Conservation (phyloP, 352 stramenopile species). For the Pythium periplocum region DNA sequence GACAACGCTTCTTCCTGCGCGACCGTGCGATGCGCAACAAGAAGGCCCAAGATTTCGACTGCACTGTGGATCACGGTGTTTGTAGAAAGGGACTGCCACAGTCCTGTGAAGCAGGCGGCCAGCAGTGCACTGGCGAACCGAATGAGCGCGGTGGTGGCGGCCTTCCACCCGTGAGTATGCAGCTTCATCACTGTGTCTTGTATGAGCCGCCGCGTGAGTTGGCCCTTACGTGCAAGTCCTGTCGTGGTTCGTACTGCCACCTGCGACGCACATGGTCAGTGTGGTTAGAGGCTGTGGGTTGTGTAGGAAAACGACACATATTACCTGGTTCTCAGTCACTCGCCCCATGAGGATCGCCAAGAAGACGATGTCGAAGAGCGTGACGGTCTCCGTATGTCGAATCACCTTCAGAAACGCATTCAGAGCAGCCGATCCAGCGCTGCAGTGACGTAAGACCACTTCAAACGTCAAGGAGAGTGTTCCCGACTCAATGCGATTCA, state of each 20-base stretch:
- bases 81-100: background rate
- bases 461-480: slow-evolving; percentile 57
- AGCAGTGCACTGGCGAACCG: slow-evolving; percentile 15
- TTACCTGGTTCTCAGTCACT: slow-evolving; percentile 58
- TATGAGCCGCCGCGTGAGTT: slow-evolving; percentile 6
- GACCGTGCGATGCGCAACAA: slow-evolving; percentile 11
- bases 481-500: slow-evolving; percentile 43
- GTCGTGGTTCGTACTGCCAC: slow-evolving; percentile 5
- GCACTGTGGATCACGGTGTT: slow-evolving; percentile 3
- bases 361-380: slow-evolving; percentile 55
- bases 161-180: slow-evolving; percentile 15
- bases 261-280: background rate
- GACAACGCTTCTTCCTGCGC: slow-evolving; percentile 61
- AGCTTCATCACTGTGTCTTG: slow-evolving; percentile 15
- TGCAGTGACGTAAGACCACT: slow-evolving; percentile 58
- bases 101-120: slow-evolving; percentile 11
- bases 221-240: slow-evolving; percentile 6
- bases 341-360: slow-evolving; percentile 57
- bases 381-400: slow-evolving; percentile 35
- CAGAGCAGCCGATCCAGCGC: slow-evolving; percentile 39
- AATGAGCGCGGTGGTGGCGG: slow-evolving; percentile 9
- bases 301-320: background rate
- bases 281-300: too few relatives aligned
- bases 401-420: slow-evolving; percentile 42
- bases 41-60: slow-evolving; percentile 14